Evolutionary conservation across 2,329 filamentous ascomycete genomes (phyloP).

Genomic region (Lecanosticta acicola): DNA sequence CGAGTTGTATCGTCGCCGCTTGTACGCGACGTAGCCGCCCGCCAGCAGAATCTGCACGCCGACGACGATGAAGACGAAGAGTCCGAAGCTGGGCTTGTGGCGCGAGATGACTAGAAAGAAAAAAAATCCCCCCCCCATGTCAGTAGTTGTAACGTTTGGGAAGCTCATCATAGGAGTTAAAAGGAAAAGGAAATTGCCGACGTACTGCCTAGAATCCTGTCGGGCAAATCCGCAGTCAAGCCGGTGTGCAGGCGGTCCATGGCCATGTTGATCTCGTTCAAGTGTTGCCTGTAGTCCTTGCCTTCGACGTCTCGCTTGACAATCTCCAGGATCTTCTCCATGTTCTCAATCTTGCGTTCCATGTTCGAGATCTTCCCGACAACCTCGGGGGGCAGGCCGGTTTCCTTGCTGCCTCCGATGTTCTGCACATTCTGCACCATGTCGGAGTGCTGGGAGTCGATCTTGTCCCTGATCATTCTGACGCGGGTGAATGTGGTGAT

Average conservation of each 20-base stretch:
- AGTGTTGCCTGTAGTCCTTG: constrained; percentile 52
- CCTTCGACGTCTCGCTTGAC: constrained; percentile 52
- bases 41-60: constrained; percentile 68
- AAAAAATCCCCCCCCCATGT: constrained; percentile 3
- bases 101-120: constrained; percentile 9
- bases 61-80: constrained; percentile 65
- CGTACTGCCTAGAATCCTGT: constrained; percentile 47
- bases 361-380: constrained; percentile 19
- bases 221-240: constrained; percentile 48
- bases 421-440: constrained; percentile 41
- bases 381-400: constrained; percentile 19
- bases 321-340: constrained; percentile 47
- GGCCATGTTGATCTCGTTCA: constrained; percentile 50
- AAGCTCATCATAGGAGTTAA: no score
- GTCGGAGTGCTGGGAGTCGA: constrained; percentile 55
- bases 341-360: constrained; percentile 25
- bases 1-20: constrained; percentile 65
- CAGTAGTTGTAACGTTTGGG: no score
- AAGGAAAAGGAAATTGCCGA: no score
- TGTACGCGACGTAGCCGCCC: constrained; percentile 68
- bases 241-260: constrained; percentile 51
- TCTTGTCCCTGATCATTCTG: constrained; percentile 45
- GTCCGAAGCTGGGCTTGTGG: constrained; percentile 53
- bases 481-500: constrained; percentile 56
- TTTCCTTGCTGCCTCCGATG: constrained; percentile 43